Percentiles rank a stretch among this genome's conserved stretches.
These are phyloP conservation scores for Candida verbasci DNA, from an alignment of 805 yeast species.

Conservation along the genomic window DNA sequence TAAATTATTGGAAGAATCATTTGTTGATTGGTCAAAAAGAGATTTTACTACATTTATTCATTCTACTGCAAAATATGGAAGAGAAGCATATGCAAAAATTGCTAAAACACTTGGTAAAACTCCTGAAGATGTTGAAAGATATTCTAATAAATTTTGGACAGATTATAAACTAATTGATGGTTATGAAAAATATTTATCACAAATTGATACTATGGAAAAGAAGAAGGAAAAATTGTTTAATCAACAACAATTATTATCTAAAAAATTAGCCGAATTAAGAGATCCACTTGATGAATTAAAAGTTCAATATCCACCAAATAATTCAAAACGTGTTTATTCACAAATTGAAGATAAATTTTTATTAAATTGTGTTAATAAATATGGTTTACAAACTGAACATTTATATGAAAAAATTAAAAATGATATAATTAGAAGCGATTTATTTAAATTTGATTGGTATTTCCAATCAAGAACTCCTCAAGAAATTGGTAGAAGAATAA, in stretches of 20 bases:
- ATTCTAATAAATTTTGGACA: slow-evolving; percentile 62
- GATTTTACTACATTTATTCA: slow-evolving; percentile 72
- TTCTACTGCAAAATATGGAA: slow-evolving; percentile 64
- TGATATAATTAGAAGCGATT: slow-evolving; percentile 54
- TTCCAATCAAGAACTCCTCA: slow-evolving; percentile 66
- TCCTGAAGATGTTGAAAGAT: slow-evolving; percentile 53
- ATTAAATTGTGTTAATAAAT: slow-evolving; percentile 54
- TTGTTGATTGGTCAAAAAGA: slow-evolving; percentile 66
- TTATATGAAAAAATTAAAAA: slow-evolving; percentile 62
- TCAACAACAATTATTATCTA: slow-evolving; percentile 53
- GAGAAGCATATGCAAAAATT: slow-evolving; percentile 46
- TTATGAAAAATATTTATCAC: slow-evolving; percentile 63
- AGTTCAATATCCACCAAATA: slow-evolving; percentile 78
- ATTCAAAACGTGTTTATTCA: slow-evolving; percentile 69
- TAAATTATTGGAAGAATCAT: slow-evolving; percentile 50
- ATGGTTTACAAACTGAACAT: slow-evolving; percentile 58
- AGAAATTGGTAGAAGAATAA: slow-evolving; percentile 67
- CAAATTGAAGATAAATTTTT: slow-evolving; percentile 68
- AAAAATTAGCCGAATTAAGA: slow-evolving; percentile 49
- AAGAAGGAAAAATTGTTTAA: slow-evolving; percentile 50
- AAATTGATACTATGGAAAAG: slow-evolving; percentile 70
- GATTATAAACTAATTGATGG: slow-evolving; percentile 61
- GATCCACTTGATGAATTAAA: slow-evolving; percentile 60
- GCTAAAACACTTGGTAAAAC: slow-evolving; percentile 55
- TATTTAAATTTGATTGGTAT: slow-evolving; percentile 72